phyloP scores from a whole-genome alignment of 2,329 filamentous ascomycete species.

The Colletotrichum sublineola region DNA sequence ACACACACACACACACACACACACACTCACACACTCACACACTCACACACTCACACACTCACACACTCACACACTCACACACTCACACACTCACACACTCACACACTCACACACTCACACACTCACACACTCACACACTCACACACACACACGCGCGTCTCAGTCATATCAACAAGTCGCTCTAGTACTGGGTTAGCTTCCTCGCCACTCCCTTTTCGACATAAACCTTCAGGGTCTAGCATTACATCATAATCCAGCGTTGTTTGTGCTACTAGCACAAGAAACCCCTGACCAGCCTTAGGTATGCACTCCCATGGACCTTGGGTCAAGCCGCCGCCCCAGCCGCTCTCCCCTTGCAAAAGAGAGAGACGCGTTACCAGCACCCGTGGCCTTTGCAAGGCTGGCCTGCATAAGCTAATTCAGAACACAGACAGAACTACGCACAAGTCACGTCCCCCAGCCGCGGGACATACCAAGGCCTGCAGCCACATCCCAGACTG shows the following conservation, averaged over 20 bases:
- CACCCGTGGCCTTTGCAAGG: conserved; percentile 35
- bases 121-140: not conserved
- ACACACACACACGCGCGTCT: not conserved
- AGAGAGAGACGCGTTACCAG: conserved; percentile 17
- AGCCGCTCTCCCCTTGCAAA: conserved; percentile 30
- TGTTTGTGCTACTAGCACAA: conserved; percentile 23
- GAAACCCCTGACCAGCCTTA: conserved; percentile 24
- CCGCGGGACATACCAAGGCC: conserved; percentile 31
- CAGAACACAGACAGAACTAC: conserved; percentile 34
- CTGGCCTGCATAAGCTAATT: conserved; percentile 43
- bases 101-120: not conserved
- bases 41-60: too few relatives aligned
- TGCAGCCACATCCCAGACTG: conserved; percentile 39
- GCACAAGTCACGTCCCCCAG: conserved; percentile 36
- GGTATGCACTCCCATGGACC: conserved; percentile 32
- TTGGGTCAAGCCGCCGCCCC: conserved; percentile 32
- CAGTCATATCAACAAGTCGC: conserved; percentile 15
- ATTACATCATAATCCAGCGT: conserved; percentile 32
- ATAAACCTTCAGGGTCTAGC: conserved; percentile 19
- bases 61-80: not conserved
- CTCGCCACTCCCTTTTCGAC: conserved; percentile 3
- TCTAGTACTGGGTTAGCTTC: conserved; percentile 10
- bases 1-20: not conserved
- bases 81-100: not conserved
- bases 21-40: not conserved